Conservation (phyloP, 352 stramenopile species). For the Pythium folliculosum region DNA sequence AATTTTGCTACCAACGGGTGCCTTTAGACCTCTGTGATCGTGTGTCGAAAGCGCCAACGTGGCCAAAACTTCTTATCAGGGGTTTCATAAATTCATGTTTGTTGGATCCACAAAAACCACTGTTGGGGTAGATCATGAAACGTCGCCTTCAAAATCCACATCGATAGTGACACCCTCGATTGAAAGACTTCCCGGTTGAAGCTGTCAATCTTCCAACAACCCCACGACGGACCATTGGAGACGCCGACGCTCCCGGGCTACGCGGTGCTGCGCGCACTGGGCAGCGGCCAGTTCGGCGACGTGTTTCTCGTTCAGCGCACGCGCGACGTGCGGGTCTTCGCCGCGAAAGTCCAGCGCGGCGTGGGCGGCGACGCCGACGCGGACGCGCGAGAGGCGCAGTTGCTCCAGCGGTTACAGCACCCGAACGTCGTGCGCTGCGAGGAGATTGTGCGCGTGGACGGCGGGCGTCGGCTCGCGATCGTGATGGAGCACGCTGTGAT, state of each 20-base stretch:
- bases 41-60: too few species aligned
- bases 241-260: conserved; percentile 31
- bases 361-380: neutral
- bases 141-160: too few species aligned
- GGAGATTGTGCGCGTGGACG: conserved; percentile 36
- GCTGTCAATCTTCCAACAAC: too few species aligned
- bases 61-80: too few species aligned
- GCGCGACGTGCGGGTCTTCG: conserved; percentile 44
- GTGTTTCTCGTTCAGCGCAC: conserved; percentile 44
- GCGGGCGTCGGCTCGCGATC: conserved; percentile 38
- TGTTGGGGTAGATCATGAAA: too few species aligned
- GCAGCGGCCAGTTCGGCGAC: conserved; percentile 60
- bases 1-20: too few species aligned
- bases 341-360: conserved; percentile 45
- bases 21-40: too few species aligned
- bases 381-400: conserved; percentile 47
- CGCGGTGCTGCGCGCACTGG: conserved; percentile 46
- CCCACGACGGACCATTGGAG: too few species aligned
- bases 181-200: too few species aligned
- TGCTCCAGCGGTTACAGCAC: conserved; percentile 52
- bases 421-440: conserved; percentile 70
- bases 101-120: too few species aligned
- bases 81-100: too few species aligned
- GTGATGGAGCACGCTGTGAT: conserved; percentile 78
- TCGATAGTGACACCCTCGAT: too few species aligned